Evolutionary conservation across 2,329 filamentous ascomycete species (phyloP).

Genomic region (Ophiostoma populinum): DNA sequence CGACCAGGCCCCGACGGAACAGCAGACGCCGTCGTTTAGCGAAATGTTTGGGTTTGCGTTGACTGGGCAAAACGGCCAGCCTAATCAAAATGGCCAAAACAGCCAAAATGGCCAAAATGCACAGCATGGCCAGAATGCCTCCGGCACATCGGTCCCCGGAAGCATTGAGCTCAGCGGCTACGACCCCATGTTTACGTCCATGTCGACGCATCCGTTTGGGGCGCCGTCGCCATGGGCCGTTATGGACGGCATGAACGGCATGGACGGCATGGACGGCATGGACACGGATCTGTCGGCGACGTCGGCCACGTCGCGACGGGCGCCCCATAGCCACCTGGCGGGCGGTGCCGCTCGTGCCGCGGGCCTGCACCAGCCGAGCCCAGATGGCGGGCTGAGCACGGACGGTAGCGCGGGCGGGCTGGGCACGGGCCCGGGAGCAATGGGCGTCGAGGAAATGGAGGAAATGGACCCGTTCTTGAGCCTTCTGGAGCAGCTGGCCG

Average conservation of each 20-base stretch:
- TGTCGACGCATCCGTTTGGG: conserved; percentile 35
- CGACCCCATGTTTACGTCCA: conserved; percentile 40
- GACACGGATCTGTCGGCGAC: neutral
- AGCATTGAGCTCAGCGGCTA: conserved; percentile 20
- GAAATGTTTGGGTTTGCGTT: no score
- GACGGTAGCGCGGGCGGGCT: conserved; percentile 29
- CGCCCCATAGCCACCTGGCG: no score
- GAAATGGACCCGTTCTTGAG: conserved; percentile 73
- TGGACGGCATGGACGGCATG: conserved; percentile 22
- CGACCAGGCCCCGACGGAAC: no score
- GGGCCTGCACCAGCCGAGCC: conserved; percentile 21
- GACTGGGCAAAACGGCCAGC: no score
- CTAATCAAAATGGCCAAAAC: no score
- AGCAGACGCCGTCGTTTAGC: no score
- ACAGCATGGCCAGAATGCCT: neutral
- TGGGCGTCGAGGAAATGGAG: conserved; percentile 46
- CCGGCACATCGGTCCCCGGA: no score
- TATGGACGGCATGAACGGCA: conserved; percentile 19
- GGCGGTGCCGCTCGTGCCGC: conserved; percentile 8
- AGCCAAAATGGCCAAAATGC: conserved; percentile 7
- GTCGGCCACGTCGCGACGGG: no score
- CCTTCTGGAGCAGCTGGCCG: conserved; percentile 63
- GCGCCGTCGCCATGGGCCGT: conserved; percentile 32
- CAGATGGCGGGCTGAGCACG: conserved; percentile 27
- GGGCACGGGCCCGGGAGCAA: conserved; percentile 11